Evolutionary conservation across 2,329 filamentous ascomycete species (phyloP), one percentile per base, ranked within the genome.

Genomic region (Hypocreales sp.): DNA sequence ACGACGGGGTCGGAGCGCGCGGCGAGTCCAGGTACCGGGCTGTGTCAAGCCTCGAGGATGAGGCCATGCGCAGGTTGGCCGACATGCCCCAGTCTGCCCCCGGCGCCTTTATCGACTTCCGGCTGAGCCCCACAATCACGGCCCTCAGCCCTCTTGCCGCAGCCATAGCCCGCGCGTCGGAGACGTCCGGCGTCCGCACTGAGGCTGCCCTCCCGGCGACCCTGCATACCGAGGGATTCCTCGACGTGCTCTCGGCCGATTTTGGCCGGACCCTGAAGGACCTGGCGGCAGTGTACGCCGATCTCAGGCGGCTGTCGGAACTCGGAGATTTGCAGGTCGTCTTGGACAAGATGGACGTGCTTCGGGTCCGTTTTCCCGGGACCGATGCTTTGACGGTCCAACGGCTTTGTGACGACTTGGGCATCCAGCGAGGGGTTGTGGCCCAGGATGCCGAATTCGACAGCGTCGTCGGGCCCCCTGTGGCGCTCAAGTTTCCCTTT

Each of bases 321-420:
- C 52, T 95, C 2, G 90, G 90, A 2, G 84, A 94, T 45, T 57
- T 98, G 13, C 84, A 87, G 0, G 71, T 95, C 19, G 64, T 71
- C 0, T 64, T 93, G 28, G 71, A 82, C n/a, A n/a, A n/a, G 39
- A 65, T 68, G 20, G 60, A 66, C 2, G 67, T 70, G 0, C 56
- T 94, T 4, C 73, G 84, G 19, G 73, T 95, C 2, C 77, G 84
- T 17, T 95, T 98, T 44, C 84, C 86, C 0, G 90, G 90, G 4
- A 86, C 90, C 35, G 87, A 95, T 42, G 73, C 73, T 1, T 70
- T 76, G 11, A 81, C 80, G 0, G 79, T 93, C 0, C 82, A 92
- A 45, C 61, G 65, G 4, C 64, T 98, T 1, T 94, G 86, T 47
- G 72, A 82, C 25, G 90, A 98, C 47, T 65, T 92, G 8, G 80